Evolutionary conservation across 257 asterid genomes (phyloP).

Genomic region (Coffea canephora): DNA sequence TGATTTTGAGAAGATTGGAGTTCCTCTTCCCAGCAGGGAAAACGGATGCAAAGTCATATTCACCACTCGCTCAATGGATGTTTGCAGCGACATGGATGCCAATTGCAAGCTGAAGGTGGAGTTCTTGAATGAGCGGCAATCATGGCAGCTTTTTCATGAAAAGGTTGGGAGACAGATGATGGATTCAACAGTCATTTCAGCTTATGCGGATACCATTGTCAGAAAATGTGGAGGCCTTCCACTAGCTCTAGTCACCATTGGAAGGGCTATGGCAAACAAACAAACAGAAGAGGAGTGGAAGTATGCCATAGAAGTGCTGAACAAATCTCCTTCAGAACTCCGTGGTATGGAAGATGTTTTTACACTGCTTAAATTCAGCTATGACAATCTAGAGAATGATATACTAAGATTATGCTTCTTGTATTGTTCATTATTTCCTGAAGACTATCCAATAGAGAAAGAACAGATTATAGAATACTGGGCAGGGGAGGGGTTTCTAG

Average conservation of each 20-base stretch:
- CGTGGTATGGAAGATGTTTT: constrained; percentile 56
- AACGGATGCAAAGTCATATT: constrained; percentile 44
- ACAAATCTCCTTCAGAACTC: constrained; percentile 42
- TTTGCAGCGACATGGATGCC: constrained; percentile 48
- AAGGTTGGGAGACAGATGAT: constrained; percentile 33
- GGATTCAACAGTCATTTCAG: constrained; percentile 16
- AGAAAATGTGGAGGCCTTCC: constrained; percentile 55
- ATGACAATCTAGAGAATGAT: constrained; percentile 39
- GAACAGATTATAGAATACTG: constrained; percentile 46
- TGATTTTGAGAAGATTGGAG: constrained; percentile 45
- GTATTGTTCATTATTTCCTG: constrained; percentile 46
- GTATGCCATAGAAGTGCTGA: constrained; percentile 38
- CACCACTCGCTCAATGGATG: constrained; percentile 42
- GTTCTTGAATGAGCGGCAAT: constrained; percentile 33
- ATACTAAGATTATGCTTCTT: constrained; percentile 31
- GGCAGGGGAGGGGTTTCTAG: constrained; percentile 48
- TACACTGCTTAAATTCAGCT: constrained; percentile 39
- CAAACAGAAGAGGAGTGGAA: constrained; percentile 39
- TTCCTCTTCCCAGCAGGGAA: constrained; percentile 34
- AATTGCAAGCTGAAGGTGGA: constrained; percentile 43
- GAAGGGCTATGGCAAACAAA: constrained; percentile 51
- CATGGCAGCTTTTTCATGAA: constrained; percentile 42
- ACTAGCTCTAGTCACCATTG: constrained; percentile 47
- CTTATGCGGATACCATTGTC: constrained; percentile 35
- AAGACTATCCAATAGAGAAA: constrained; percentile 41